Evolutionary conservation across 2,329 filamentous ascomycete species (phyloP).

Genomic region (Fusarium sarcochroum): DNA sequence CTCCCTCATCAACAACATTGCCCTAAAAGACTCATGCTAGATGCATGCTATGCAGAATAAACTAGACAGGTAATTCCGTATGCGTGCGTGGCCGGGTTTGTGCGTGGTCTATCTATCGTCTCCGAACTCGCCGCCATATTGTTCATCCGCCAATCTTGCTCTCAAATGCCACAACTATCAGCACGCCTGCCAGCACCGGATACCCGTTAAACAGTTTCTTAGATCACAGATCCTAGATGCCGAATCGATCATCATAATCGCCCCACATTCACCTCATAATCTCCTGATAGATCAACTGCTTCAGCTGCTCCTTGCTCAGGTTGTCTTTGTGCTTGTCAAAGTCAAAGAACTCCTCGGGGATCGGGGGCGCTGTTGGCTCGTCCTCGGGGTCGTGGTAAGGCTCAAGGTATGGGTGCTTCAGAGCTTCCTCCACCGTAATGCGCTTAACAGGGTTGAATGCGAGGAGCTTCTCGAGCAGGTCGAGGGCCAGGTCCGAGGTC

Average conservation of each 20-base stretch:
- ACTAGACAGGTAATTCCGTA: constrained; percentile 26
- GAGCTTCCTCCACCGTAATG: constrained; percentile 96
- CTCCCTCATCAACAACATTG: constrained; percentile 18
- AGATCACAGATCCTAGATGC: constrained; percentile 30
- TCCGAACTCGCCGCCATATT: constrained; percentile 34
- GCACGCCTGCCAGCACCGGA: constrained; percentile 12
- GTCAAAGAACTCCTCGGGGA: constrained; percentile 99
- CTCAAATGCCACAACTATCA: constrained; percentile 22
- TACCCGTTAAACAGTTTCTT: background rate
- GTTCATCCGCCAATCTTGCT: constrained; percentile 24
- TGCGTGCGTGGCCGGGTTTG: constrained; percentile 28
- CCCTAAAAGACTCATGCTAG: constrained; percentile 22
- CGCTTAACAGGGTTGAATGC: constrained; percentile 99
- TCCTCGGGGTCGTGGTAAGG: constrained; percentile 99
- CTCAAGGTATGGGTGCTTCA: constrained; percentile 98
- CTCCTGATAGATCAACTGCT: constrained; percentile 97
- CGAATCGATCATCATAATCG: constrained; percentile 1
- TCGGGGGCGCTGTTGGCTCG: constrained; percentile 95
- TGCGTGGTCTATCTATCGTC: constrained; percentile 42
- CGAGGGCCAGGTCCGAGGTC: constrained; percentile 96
- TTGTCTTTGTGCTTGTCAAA: constrained; percentile 99
- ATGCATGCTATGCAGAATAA: constrained; percentile 30
- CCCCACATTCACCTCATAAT: constrained; percentile 75
- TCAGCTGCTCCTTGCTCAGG: constrained; percentile 97
- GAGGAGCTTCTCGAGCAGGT: constrained; percentile 93